Conservation (phyloP, 73 alveolate species). For the Tetrahymena elliotti region DNA sequence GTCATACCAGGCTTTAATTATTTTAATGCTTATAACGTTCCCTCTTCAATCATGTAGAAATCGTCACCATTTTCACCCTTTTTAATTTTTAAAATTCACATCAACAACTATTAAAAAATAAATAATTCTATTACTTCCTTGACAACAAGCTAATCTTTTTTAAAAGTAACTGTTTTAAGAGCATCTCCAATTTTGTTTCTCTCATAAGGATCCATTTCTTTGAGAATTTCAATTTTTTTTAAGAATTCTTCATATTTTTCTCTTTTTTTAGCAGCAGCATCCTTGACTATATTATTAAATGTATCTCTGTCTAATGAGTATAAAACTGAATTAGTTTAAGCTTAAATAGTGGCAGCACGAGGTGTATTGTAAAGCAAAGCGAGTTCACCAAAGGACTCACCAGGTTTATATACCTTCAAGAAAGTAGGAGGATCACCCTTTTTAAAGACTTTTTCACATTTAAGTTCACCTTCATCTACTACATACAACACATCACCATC, state of each 20-base stretch:
- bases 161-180: conserved; percentile 72
- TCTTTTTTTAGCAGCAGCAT: conserved; percentile 83
- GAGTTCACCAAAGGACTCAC: conserved; percentile 88
- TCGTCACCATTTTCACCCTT: conserved; percentile 94
- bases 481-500: conserved; percentile 70
- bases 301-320: conserved; percentile 93
- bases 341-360: conserved; percentile 91
- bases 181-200: conserved; percentile 96
- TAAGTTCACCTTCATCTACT: conserved; percentile 65
- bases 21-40: conserved; percentile 89
- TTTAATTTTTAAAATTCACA: not conserved
- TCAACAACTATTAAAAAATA: not conserved
- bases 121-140: conserved; percentile 55
- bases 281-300: conserved; percentile 88
- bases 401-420: conserved; percentile 69
- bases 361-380: conserved; percentile 85
- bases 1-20: conserved; percentile 55
- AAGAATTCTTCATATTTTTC: conserved; percentile 88
- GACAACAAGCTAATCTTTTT: conserved; percentile 73
- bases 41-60: conserved; percentile 93
- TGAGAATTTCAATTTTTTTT: conserved; percentile 55
- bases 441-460: conserved; percentile 33
- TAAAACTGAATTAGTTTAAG: conserved; percentile 64
- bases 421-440: conserved; percentile 19
- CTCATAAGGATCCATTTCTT: conserved; percentile 94